Conservation (phyloP, 805 yeast genomes). For the Wickerhamomyces strasburgensis region DNA sequence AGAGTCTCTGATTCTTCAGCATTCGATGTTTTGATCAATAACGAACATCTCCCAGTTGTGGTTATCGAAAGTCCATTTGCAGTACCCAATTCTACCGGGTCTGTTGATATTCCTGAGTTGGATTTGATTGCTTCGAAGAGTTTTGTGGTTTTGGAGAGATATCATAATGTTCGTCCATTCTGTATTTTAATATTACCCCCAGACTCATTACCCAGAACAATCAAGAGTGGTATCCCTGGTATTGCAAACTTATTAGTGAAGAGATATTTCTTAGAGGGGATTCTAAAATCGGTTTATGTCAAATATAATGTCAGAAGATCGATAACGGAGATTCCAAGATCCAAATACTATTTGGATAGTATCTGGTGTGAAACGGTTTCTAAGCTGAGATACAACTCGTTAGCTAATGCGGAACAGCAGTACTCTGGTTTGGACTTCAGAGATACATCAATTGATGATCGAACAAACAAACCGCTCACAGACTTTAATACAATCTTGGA, state of each 20-base stretch:
- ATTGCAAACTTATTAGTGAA: constrained; percentile 88
- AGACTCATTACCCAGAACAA: constrained; percentile 77
- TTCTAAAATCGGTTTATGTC: constrained; percentile 72
- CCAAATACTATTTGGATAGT: constrained; percentile 74
- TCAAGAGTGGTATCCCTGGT: constrained; percentile 81
- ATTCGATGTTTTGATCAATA: constrained; percentile 72
- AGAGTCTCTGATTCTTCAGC: constrained; percentile 87
- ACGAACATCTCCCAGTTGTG: constrained; percentile 76
- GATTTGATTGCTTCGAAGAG: constrained; percentile 46
- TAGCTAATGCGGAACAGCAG: constrained; percentile 64
- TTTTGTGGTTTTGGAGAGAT: constrained; percentile 41
- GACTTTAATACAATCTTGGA: constrained; percentile 70
- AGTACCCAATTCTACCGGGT: constrained; percentile 24
- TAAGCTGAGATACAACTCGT: constrained; percentile 50
- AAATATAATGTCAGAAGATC: constrained; percentile 69
- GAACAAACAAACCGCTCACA: constrained; percentile 68
- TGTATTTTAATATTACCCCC: constrained; percentile 79
- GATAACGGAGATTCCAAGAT: constrained; percentile 61
- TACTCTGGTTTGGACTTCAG: constrained; percentile 78
- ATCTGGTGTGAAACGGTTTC: constrained; percentile 68
- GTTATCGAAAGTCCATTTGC: constrained; percentile 72
- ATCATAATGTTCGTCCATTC: constrained; percentile 72
- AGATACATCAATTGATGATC: constrained; percentile 69
- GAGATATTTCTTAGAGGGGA: constrained; percentile 70
- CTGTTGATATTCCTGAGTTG: constrained; percentile 35